Evolutionary conservation across 179 eudicot species (phyloP), one percentile per base, ranked within the genome.

Genomic region (Beta corolliflora): DNA sequence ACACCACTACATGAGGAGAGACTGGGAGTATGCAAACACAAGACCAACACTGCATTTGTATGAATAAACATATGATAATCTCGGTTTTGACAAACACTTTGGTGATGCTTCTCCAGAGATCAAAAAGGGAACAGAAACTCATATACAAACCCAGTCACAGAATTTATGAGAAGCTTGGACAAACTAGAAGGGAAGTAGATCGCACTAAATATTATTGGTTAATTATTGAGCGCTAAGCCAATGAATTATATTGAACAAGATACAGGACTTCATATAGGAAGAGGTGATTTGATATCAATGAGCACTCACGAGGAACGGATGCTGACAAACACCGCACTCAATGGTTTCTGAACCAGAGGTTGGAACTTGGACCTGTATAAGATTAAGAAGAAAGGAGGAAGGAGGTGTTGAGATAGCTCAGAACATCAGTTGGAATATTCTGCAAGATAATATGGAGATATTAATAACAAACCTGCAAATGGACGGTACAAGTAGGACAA

Each of bases 301-400:
- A 76, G 94, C 87, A 75, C 91, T 89, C 84, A 94, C 95, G 46
- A 93, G 92, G 77, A 94, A 94, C 0, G 98, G 97, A 78, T 94
- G 93, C 88, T 92, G 98, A 88, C 98, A 94, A 85, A 94, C 98
- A 23, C 98, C 95, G 70, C 98, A 92, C 83, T 94, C 98, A 76
- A 94, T 93, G 67, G 98, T 94, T 89, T 94, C 98, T 8, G 95
- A 91, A 73, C 98, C 98, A 0, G 95, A 90, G 70, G 90, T 82
- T 15, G 98, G 98, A 72, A 92, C 98, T 86, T 92, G 94, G 72
- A 94, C 97, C 98, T 94, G 88, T 78, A 67, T 54, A 56, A 76
- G 55, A 56, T 15, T 68, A 31, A 29, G 1, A 45, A 21, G 8
- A 21, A 56, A 56, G 58, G 25, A 5, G 12, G 41, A 9, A 44